Evolutionary conservation across 345 rosid genomes (phyloP), one percentile per base, ranked within the genome.

Genomic region (Acer yangbiense): DNA sequence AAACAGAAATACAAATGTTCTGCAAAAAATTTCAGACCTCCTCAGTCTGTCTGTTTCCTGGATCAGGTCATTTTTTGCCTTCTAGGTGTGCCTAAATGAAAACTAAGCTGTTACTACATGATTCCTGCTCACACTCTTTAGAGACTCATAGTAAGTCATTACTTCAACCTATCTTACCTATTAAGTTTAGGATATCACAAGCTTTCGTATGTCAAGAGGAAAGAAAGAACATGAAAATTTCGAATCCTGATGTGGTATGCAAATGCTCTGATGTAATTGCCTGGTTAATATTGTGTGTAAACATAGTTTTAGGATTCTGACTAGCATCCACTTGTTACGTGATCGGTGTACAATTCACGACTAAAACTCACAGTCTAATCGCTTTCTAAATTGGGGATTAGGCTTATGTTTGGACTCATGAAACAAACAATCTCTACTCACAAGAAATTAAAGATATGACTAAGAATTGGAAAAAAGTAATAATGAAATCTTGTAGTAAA

Each of bases 1-100:
- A 72, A 71, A 76, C 23, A 71, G 50, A 62, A 60, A 70, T 54
- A 71, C 62, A 72, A 70, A 72, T 25, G 13, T 74, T n/a, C 62
- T 72, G 72, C 76, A 23, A 13, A 81, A 70, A 68, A 54, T 83
- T 44, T 73, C 39, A 23, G 71, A 78, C 61, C 54, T 63, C 65
- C 3, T 78, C 62, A 60, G 82, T 52, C 64, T 43, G 68, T 77
- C 65, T 52, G 18, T 44, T 32, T 79, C 77, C 27, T 66, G 81
- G 85, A n/a, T 75, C 43, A 17, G 80, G 71, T 68, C 71, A 18
- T 62, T 69, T n/a, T 69, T 41, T 4, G 71, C 60, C 5, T 8
- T 50, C 14, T 69, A 76, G 68, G 20, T 73, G 4, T 35, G 55
- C 69, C 66, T 55, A 79, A 69, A n/a, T 75, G 23, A 62, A 44